phyloP scores from a whole-genome alignment of 2,329 filamentous ascomycete species.

The Fusarium ramigenum region DNA sequence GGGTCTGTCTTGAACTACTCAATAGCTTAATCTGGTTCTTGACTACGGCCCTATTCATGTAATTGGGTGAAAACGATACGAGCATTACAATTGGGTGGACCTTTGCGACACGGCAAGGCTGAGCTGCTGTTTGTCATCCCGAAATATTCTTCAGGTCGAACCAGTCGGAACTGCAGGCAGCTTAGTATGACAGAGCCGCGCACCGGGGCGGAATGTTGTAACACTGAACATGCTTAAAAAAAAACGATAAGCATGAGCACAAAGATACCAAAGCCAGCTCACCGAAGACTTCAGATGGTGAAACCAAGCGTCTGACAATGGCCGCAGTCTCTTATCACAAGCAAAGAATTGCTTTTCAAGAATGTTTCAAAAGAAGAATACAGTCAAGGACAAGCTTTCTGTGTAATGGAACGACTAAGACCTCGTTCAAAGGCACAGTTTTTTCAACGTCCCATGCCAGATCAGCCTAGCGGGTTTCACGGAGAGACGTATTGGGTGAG shows the following conservation, averaged over 20 bases:
- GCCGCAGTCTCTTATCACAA: constrained; percentile 21
- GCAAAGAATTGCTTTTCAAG: background rate
- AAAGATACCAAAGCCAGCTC: constrained; percentile 13
- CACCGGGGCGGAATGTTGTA: constrained; percentile 11
- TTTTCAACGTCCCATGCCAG: constrained; percentile 1
- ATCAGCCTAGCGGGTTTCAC: constrained; percentile 1
- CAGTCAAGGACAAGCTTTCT: constrained; percentile 5
- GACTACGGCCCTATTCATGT: background rate
- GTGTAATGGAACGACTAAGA: constrained; percentile 19
- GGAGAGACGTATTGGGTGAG: background rate
- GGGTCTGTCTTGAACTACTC: constrained; percentile 30
- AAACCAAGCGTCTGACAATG: constrained; percentile 33
- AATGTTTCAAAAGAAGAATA: background rate
- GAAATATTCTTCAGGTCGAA: background rate
- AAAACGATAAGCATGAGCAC: constrained; percentile 14
- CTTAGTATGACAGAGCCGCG: constrained; percentile 20
- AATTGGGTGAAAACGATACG: background rate
- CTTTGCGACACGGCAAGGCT: constrained; percentile 21
- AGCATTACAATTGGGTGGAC: background rate
- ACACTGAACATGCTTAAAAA: constrained; percentile 2
- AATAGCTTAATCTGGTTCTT: constrained; percentile 18
- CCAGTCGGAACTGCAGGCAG: constrained; percentile 21
- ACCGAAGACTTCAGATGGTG: constrained; percentile 32
- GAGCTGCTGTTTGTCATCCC: constrained; percentile 12
- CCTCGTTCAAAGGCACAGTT: constrained; percentile 14